These are phyloP conservation scores for Plantago ovata DNA, from an alignment of 257 asterid species.

Conservation along the genomic window DNA sequence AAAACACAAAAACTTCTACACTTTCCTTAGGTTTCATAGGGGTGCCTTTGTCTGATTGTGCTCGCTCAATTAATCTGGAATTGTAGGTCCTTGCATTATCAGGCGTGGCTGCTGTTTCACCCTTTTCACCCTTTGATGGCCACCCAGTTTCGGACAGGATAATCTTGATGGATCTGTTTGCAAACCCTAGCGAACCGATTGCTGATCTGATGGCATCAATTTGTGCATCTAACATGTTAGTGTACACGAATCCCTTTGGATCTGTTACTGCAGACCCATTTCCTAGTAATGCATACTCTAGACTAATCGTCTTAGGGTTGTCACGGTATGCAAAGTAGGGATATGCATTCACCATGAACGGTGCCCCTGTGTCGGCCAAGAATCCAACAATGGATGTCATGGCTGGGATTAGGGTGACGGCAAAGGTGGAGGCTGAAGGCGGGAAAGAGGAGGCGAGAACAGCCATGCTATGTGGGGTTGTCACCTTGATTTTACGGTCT, in stretches of 20 bases:
- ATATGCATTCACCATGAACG: constrained; percentile 65
- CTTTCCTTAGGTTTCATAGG: constrained; percentile 47
- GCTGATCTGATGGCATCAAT: constrained; percentile 58
- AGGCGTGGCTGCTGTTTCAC: constrained; percentile 43
- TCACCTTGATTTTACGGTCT: constrained; percentile 54
- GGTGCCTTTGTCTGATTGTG: constrained; percentile 45
- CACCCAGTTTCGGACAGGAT: constrained; percentile 65
- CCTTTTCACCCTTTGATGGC: constrained; percentile 60
- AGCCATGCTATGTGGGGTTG: constrained; percentile 67
- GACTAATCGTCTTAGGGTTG: constrained; percentile 30
- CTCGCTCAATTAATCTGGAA: constrained; percentile 31
- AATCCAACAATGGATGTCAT: constrained; percentile 52
- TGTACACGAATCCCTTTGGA: constrained; percentile 43
- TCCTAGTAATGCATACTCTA: constrained; percentile 48
- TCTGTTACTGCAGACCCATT: constrained; percentile 38
- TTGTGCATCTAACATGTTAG: constrained; percentile 62
- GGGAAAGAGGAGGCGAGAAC: constrained; percentile 66
- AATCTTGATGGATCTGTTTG: constrained; percentile 31
- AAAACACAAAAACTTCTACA: constrained; percentile 42
- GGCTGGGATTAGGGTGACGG: constrained; percentile 42
- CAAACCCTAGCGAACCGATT: constrained; percentile 37
- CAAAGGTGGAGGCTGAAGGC: constrained; percentile 58
- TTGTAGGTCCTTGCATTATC: constrained; percentile 52
- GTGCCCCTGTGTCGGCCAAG: constrained; percentile 44
- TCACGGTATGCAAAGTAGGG: constrained; percentile 66